Percentiles rank a stretch among this genome's conserved stretches.
phyloP scores from a whole-genome alignment of 129 eudicot genomes.

The Flaveria robusta region DNA sequence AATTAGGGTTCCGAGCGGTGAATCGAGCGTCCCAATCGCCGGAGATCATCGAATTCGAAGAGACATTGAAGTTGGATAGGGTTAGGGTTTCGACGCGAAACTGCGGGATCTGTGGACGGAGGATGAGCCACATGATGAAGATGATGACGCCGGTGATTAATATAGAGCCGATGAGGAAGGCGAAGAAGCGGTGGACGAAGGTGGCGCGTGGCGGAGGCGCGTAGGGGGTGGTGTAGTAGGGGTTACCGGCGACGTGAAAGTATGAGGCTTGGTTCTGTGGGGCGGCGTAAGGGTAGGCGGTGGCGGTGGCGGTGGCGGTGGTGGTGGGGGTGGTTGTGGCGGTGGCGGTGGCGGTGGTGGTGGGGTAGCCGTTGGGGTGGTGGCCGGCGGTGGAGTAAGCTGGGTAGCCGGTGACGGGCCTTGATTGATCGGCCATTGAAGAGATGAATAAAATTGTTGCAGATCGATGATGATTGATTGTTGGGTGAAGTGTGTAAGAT shows the following conservation, averaged over 20 bases:
- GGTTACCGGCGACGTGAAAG: slow-evolving; percentile 48
- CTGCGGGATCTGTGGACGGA: slow-evolving; percentile 81
- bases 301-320: slow-evolving; percentile 47
- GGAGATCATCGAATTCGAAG: slow-evolving; percentile 41
- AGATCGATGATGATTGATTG: neutral
- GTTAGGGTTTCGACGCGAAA: slow-evolving; percentile 60
- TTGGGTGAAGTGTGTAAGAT: slow-evolving; percentile 12
- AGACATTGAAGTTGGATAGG: slow-evolving; percentile 53
- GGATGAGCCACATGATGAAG: slow-evolving; percentile 77
- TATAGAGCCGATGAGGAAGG: slow-evolving; percentile 50
- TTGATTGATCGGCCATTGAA: slow-evolving; percentile 34
- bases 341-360: slow-evolving; percentile 20
- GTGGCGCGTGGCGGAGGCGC: slow-evolving; percentile 64
- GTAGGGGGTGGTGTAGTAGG: slow-evolving; percentile 43
- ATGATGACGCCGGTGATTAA: slow-evolving; percentile 59
- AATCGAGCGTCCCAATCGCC: slow-evolving; percentile 52
- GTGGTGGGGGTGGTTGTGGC: slow-evolving; percentile 31
- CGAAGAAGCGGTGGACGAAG: slow-evolving; percentile 74
- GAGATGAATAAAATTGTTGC: neutral
- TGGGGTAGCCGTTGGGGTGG: slow-evolving; percentile 1
- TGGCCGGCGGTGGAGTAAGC: slow-evolving; percentile 35
- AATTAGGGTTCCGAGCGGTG: slow-evolving; percentile 68
- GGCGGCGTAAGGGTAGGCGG: slow-evolving; percentile 64
- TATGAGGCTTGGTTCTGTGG: slow-evolving; percentile 30
- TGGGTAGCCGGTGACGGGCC: slow-evolving; percentile 48